Evolutionary conservation across 2,329 filamentous ascomycete genomes (phyloP).

Genomic region (Microcyclosporella mali): DNA sequence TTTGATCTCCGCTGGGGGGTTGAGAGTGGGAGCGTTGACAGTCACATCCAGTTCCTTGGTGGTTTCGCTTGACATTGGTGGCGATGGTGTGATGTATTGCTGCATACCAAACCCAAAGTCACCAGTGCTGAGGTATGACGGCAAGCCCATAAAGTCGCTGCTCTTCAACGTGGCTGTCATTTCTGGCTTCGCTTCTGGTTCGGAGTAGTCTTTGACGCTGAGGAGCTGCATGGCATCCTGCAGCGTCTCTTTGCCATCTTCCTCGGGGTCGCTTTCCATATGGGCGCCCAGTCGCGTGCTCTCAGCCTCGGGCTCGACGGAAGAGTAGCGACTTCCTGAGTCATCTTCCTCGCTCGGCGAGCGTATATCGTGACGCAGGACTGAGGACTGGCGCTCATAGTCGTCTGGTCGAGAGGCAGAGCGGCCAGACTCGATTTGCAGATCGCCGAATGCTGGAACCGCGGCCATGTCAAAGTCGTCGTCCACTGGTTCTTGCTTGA

Average conservation of each 20-base stretch:
- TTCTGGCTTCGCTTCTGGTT: conserved; percentile 16
- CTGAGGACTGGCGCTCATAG: conserved; percentile 43
- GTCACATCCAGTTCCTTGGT: conserved; percentile 20
- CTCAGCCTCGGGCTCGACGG: conserved; percentile 30
- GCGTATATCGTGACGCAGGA: conserved; percentile 49
- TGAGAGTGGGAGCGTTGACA: conserved; percentile 17
- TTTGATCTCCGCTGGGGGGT: conserved; percentile 20
- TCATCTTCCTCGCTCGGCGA: conserved; percentile 41
- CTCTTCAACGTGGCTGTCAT: conserved; percentile 7
- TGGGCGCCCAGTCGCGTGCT: conserved; percentile 24
- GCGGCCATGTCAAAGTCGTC: conserved; percentile 61
- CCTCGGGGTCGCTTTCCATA: conserved; percentile 6
- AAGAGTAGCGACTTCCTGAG: conserved; percentile 53
- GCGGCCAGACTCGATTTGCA: conserved; percentile 49
- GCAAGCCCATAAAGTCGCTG: conserved; percentile 27
- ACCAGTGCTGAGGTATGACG: conserved; percentile 38
- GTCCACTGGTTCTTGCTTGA: conserved; percentile 55
- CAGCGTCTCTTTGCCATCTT: conserved; percentile 29
- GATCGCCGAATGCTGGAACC: conserved; percentile 43
- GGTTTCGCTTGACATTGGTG: conserved; percentile 28
- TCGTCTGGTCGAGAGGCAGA: conserved; percentile 43
- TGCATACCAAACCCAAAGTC: conserved; percentile 51
- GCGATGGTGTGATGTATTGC: conserved; percentile 47
- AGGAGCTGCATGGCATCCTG: conserved; percentile 32
- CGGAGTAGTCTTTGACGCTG: conserved; percentile 31